Conservation (phyloP, 805 yeast species). For the Komagataella phaffii region DNA sequence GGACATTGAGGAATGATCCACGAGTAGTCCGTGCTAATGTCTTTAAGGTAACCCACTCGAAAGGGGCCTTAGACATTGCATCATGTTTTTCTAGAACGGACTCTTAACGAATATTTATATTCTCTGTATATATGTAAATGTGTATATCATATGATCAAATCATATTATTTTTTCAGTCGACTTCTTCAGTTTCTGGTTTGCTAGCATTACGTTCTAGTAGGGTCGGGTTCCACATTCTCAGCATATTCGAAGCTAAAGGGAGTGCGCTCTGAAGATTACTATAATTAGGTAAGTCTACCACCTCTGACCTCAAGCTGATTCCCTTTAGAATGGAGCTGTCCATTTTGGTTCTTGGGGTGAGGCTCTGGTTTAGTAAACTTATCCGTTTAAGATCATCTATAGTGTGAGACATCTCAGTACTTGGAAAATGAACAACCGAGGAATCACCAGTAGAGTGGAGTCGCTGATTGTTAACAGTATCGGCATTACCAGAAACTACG, state of each 20-base stretch:
- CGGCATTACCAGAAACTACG: not conserved
- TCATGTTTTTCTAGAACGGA: not conserved
- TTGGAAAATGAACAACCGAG: not conserved
- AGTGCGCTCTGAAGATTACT: not conserved
- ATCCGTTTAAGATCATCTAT: not conserved
- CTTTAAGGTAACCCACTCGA: conserved; percentile 40
- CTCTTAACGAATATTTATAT: not conserved
- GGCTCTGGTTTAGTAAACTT: not conserved
- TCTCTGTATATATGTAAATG: not conserved
- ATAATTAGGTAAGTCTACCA: not conserved
- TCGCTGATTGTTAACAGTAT: not conserved
- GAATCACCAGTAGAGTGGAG: not conserved
- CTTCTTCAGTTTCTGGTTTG: not conserved
- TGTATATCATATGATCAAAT: not conserved
- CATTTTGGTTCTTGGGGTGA: not conserved
- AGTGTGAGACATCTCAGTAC: not conserved
- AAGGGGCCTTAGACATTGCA: not conserved
- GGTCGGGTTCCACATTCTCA: not conserved
- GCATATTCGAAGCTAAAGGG: not conserved
- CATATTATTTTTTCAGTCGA: not conserved
- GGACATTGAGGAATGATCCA: conserved; percentile 79
- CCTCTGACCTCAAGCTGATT: not conserved
- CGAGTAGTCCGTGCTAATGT: conserved; percentile 75
- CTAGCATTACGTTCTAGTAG: not conserved
- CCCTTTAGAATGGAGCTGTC: not conserved